Base-by-base conservation (phyloP, 441 rosid species). In the Geranium incanum region DNA sequence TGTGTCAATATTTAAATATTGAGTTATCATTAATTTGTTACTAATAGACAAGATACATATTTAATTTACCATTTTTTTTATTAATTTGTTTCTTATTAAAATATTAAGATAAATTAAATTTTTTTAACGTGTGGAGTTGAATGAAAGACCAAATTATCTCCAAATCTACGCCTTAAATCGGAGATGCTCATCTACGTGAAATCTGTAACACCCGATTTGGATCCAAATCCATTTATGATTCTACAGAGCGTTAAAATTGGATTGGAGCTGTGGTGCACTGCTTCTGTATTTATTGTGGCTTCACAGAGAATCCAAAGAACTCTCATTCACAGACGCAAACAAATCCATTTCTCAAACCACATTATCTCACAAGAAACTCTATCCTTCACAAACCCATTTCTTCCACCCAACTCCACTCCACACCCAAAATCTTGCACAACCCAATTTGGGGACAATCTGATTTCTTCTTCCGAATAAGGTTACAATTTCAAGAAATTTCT, bases 341-440 rank as follows among this genome's bases (percentile, higher is more conserved):
- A 55, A 15, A n/a, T 50, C 59, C 16, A 12, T 50, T 13, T 55
- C 62, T 55, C 62, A n/a, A 16, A 13, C 5, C 60, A 13, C 60
- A 52, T 11, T n/a, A 5, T 18, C 15, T 5, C 62, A n/a, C 60
- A 52, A 52, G 4, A 52, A 52, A 52, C 60, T 18, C 19, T 57
- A 16, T 16, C 64, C 62, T 15, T 55, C 62, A 6, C 6, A 4
- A 15, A 52, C 60, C 60, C 60, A 52, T 15, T 52, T 52, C 60
- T 52, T 52, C 60, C 5, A 55, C 62, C 62, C 19, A 57, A n/a
- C 28, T 57, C 64, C 18, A 16, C 64, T 57, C 64, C 64, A 57
- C 64, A 57, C 21, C 64, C 64, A 57, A 5, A 57, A 7, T 19
- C 64, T 43, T 41, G 48, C 3, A 1, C 8, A 41, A 6, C 3